Conservation (phyloP, 1,139 yeast species). For the Barnettozyma hawaiiensis region DNA sequence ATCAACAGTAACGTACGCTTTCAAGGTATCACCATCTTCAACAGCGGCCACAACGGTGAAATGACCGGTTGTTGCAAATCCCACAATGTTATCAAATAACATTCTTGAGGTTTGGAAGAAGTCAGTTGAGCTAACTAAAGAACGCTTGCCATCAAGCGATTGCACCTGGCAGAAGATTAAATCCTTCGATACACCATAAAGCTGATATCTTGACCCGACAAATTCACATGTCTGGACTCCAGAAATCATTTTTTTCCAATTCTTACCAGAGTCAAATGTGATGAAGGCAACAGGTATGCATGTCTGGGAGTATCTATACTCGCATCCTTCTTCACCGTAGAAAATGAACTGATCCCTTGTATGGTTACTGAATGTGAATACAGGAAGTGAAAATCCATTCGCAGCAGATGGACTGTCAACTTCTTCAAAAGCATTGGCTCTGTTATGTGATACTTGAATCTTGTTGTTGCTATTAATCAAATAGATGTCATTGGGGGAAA, state of each 20-base stretch:
- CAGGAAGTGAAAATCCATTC: conserved; percentile 33
- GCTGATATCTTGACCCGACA: conserved; percentile 47
- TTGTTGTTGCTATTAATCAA: conserved; percentile 47
- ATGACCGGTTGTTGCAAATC: conserved; percentile 60
- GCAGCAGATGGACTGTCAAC: conserved; percentile 48
- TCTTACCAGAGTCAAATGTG: conserved; percentile 58
- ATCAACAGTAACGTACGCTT: conserved; percentile 73
- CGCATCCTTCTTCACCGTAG: conserved; percentile 59
- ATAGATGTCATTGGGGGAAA: conserved; percentile 58
- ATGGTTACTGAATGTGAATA: conserved; percentile 53
- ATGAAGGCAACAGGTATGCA: conserved; percentile 57
- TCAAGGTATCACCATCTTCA: conserved; percentile 36
- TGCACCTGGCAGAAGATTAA: conserved; percentile 56
- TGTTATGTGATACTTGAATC: conserved; percentile 57
- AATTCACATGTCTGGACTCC: conserved; percentile 61
- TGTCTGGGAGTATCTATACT: conserved; percentile 26
- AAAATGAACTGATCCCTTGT: conserved; percentile 55
- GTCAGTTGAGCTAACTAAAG: conserved; percentile 48
- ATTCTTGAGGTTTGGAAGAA: conserved; percentile 39
- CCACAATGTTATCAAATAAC: conserved; percentile 50
- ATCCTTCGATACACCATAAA: conserved; percentile 37
- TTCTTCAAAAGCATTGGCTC: conserved; percentile 53
- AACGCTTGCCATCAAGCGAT: conserved; percentile 26
- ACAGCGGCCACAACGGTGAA: conserved; percentile 67
- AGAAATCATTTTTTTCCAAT: conserved; percentile 48